Evolutionary conservation across 768 basidiomycete species (phyloP), one percentile per base, ranked within the genome.

Genomic region (Mycena rebaudengoi): DNA sequence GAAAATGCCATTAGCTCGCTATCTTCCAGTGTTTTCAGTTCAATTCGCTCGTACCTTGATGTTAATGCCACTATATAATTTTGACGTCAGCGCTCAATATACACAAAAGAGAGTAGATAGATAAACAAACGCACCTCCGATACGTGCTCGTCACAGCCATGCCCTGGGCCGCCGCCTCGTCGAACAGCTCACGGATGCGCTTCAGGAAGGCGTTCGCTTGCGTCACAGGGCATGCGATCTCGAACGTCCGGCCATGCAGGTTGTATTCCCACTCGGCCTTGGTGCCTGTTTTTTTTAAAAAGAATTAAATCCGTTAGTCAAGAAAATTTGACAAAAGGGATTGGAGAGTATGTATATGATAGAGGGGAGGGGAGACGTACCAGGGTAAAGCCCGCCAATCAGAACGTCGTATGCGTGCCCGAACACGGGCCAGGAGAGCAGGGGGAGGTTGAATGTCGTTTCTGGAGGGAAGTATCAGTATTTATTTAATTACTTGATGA

Each of bases 321-420:
- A n/a, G n/a, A n/a, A n/a, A n/a, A n/a, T n/a, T n/a, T n/a, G n/a
- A n/a, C n/a, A n/a, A n/a, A n/a, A n/a, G n/a, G n/a, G n/a, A n/a
- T n/a, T n/a, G n/a, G n/a, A n/a, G n/a, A n/a, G n/a, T n/a, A n/a
- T n/a, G n/a, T n/a, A n/a, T n/a, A n/a, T n/a, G n/a, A n/a, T n/a
- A n/a, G n/a, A n/a, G n/a, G n/a, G n/a, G n/a, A n/a, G n/a, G n/a
- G 78, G 71, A 10, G 62, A 65, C 43, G 68, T 65, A 29, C 71
- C 67, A 5, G 78, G 77, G 55, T 78, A 79, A 8, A 78, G 65
- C 5, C 76, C 77, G 29, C 76, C 76, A 44, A 78, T 78, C 37
- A 79, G 74, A n/a, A 78, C 78, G 57, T 79, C 76, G 68, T 76
- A 78, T 2, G 76, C 75, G 50, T 72, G 76, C 3, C 78, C 75